Percentiles rank a stretch among this genome's conserved stretches.
Evolutionary conservation across 805 yeast genomes (phyloP).

Genomic region (Sugiyamaella valdiviana): DNA sequence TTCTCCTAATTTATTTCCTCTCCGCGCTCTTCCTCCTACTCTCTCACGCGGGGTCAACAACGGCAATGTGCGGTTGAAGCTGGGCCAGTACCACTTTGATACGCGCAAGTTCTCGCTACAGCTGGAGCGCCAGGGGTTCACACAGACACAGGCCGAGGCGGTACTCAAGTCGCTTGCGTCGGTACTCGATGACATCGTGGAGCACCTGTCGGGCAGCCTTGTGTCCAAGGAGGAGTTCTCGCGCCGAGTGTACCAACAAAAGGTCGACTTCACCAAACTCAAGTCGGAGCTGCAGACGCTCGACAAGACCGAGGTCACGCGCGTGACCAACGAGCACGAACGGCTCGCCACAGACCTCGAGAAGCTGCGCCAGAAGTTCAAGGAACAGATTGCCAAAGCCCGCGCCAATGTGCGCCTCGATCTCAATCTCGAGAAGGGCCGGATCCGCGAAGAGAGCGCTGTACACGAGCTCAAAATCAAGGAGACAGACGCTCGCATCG

Average conservation of each 20-base stretch:
- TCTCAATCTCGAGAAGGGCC: conserved; percentile 86
- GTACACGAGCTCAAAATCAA: conserved; percentile 89
- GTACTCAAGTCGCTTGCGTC: conserved; percentile 66
- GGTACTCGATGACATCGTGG: conserved; percentile 76
- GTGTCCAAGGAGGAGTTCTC: conserved; percentile 82
- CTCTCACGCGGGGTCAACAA: not conserved
- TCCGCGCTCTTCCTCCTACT: no score
- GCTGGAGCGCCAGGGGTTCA: conserved; percentile 65
- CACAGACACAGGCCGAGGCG: conserved; percentile 68
- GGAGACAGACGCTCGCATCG: conserved; percentile 91
- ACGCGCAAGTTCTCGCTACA: conserved; percentile 67
- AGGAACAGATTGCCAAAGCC: conserved; percentile 86
- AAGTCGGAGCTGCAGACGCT: conserved; percentile 85
- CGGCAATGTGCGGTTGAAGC: conserved; percentile 8
- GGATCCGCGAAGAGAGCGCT: conserved; percentile 90
- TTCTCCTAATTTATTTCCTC: no score
- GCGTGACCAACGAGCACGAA: conserved; percentile 81
- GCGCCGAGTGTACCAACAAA: conserved; percentile 86
- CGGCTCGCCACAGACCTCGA: conserved; percentile 77
- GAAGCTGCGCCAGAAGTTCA: conserved; percentile 72
- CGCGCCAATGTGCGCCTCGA: conserved; percentile 88
- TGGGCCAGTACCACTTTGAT: conserved; percentile 47
- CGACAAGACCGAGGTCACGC: conserved; percentile 79
- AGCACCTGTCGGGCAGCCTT: conserved; percentile 63
- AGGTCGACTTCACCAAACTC: conserved; percentile 91